These are phyloP conservation scores for Metschnikowia lochheadii DNA, from an alignment of 805 yeast species.

Conservation along the genomic window DNA sequence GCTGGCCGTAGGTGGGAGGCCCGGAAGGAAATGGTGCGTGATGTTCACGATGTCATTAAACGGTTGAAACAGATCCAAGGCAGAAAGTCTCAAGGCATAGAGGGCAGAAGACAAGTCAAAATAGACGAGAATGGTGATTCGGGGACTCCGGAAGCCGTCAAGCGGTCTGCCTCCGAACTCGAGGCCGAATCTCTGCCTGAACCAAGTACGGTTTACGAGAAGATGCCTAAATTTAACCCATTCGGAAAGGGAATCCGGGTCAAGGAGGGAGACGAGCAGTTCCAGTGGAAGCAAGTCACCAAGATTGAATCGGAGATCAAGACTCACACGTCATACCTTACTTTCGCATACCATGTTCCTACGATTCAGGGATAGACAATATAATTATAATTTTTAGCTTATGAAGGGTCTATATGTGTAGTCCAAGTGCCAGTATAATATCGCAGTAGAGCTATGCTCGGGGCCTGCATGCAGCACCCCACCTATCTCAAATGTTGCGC, in stretches of 20 bases:
- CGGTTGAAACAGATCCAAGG: slow-evolving; percentile 75
- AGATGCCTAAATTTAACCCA: slow-evolving; percentile 56
- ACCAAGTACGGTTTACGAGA: background rate
- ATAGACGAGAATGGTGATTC: slow-evolving; percentile 16
- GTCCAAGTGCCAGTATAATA: background rate
- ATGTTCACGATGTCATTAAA: slow-evolving; percentile 69
- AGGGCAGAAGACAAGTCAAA: slow-evolving; percentile 44
- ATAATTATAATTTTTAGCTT: background rate
- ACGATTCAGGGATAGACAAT: background rate
- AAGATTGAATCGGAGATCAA: slow-evolving; percentile 81
- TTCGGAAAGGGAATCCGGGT: slow-evolving; percentile 88
- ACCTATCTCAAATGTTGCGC: slow-evolving; percentile 14
- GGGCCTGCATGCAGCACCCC: slow-evolving; percentile 4
- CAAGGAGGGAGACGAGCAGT: slow-evolving; percentile 80
- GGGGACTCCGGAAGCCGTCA: slow-evolving; percentile 14
- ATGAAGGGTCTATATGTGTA: background rate
- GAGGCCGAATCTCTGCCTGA: slow-evolving; percentile 12
- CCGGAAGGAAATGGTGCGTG: slow-evolving; percentile 80
- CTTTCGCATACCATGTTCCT: slow-evolving; percentile 65
- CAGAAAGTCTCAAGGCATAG: slow-evolving; percentile 62
- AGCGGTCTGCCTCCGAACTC: slow-evolving; percentile 18
- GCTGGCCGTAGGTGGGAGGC: slow-evolving; percentile 85
- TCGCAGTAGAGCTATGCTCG: background rate
- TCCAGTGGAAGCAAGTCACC: slow-evolving; percentile 80
- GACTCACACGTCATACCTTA: slow-evolving; percentile 89